Evolutionary conservation across 2,329 filamentous ascomycete genomes (phyloP).

Genomic region (Penicillium brasilianum): DNA sequence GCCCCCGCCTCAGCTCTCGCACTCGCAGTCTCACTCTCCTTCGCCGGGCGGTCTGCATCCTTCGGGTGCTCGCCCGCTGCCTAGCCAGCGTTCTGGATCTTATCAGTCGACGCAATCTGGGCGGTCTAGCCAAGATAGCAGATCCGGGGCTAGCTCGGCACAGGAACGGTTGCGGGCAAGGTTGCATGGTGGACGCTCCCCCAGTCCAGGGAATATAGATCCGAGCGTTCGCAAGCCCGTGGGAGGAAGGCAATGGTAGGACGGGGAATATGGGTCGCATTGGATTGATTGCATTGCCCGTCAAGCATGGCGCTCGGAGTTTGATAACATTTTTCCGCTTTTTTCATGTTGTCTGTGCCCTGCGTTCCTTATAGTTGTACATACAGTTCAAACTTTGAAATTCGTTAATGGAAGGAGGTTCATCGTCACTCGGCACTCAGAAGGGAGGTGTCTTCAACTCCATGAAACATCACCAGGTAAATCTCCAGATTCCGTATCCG

Average conservation of each 20-base stretch:
- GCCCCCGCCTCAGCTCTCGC: slow-evolving; percentile 20
- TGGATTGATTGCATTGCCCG: slow-evolving; percentile 19
- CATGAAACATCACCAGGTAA: too few species aligned
- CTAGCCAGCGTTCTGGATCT: slow-evolving; percentile 74
- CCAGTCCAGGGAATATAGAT: slow-evolving; percentile 39
- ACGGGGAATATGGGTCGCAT: slow-evolving; percentile 10
- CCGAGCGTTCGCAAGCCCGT: slow-evolving; percentile 42
- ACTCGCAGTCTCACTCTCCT: slow-evolving; percentile 34
- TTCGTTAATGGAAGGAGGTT: not conserved
- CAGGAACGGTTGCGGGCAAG: slow-evolving; percentile 83
- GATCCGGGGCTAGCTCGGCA: slow-evolving; percentile 54
- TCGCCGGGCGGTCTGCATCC: slow-evolving; percentile 32
- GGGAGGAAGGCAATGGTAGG: slow-evolving; percentile 31
- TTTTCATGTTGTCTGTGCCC: not conserved
- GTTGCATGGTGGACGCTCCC: slow-evolving; percentile 64
- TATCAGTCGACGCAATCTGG: slow-evolving; percentile 63
- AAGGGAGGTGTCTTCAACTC: too few species aligned
- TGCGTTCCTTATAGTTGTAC: not conserved
- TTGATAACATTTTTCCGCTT: not conserved
- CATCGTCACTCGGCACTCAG: not conserved
- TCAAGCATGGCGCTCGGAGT: slow-evolving; percentile 30
- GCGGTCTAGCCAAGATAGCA: slow-evolving; percentile 37
- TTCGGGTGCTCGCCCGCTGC: slow-evolving; percentile 62
- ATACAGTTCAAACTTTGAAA: slow-evolving; percentile 2
- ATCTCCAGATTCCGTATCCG: too few species aligned